Conservation (phyloP, 352 stramenopile genomes). For the Phytophthora palmivora region DNA sequence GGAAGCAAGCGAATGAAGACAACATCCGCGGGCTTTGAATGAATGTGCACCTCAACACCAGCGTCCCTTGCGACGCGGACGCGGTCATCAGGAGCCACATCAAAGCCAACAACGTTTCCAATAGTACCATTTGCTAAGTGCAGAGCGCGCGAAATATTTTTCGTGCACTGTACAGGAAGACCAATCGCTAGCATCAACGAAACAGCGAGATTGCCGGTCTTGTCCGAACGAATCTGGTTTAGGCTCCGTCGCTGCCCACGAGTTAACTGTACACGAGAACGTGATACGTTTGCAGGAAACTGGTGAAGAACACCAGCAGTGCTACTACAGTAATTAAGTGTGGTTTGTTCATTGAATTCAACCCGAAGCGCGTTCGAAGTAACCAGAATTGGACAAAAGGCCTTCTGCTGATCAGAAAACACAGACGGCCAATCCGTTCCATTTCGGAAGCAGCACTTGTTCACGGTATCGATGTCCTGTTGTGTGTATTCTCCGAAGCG, state of each 20-base stretch:
- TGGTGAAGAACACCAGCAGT: neutral
- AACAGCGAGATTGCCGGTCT: neutral
- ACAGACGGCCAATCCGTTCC: neutral
- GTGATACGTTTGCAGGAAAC: conserved; percentile 2
- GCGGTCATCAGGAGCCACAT: neutral
- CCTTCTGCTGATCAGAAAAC: neutral
- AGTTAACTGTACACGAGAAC: neutral
- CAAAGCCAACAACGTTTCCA: conserved; percentile 2
- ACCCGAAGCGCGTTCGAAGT: conserved; percentile 9
- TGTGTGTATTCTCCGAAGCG: neutral
- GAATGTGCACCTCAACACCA: conserved; percentile 1
- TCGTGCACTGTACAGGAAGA: conserved; percentile 4
- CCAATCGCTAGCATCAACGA: neutral
- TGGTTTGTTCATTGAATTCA: conserved; percentile 3
- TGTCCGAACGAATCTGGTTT: conserved; percentile 1
- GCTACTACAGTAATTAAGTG: neutral
- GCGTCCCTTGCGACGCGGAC: neutral
- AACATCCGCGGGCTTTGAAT: neutral
- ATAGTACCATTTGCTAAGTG: conserved; percentile 14
- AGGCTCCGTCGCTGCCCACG: neutral
- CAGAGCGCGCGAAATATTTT: conserved; percentile 10
- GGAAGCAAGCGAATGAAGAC: too few relatives aligned
- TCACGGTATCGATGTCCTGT: conserved; percentile 8
- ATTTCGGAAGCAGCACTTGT: neutral
- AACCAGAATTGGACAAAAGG: conserved; percentile 12